Evolutionary conservation across 805 yeast genomes (phyloP).

Genomic region (Wickerhamiella allomyrinae): DNA sequence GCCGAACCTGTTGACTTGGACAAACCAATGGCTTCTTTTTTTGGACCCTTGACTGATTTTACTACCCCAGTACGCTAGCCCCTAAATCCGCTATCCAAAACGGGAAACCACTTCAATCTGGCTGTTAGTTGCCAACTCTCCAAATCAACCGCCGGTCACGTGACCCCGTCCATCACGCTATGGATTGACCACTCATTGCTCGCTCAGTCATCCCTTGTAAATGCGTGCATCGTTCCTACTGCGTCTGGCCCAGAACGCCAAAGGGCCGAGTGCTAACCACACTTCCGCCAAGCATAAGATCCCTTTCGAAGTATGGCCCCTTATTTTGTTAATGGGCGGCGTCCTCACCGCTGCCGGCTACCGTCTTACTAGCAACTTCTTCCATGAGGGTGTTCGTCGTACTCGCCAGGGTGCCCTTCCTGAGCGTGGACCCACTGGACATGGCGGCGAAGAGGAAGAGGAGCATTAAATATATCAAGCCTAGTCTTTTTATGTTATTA

Average conservation of each 20-base stretch:
- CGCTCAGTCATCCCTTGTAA: conserved; percentile 1
- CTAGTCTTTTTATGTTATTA: too few species aligned
- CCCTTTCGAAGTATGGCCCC: conserved; percentile 18
- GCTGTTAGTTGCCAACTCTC: too few species aligned
- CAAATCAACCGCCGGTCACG: too few species aligned
- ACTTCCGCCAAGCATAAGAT: conserved; percentile 3
- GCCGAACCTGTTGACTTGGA: too few species aligned
- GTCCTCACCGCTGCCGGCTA: conserved; percentile 13
- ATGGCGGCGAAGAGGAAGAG: too few species aligned
- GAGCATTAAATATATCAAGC: conserved; percentile 9
- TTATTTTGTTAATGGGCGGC: conserved; percentile 13
- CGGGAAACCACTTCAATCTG: too few species aligned
- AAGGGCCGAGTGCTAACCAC: conserved; percentile 3
- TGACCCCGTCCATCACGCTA: too few species aligned
- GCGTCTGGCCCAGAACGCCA: conserved; percentile 13
- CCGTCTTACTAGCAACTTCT: conserved; percentile 15
- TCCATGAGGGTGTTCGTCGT: conserved; percentile 14
- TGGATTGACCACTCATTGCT: neutral
- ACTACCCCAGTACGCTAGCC: too few species aligned
- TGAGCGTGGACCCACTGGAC: conserved; percentile 13
- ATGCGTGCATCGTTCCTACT: conserved; percentile 18
- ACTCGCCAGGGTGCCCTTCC: conserved; percentile 14
- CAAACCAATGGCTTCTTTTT: too few species aligned
- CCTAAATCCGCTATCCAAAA: too few species aligned
- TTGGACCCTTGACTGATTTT: too few species aligned